These are phyloP conservation scores for Daedaleopsis nitida DNA, from an alignment of 768 basidiomycete species.

Conservation along the genomic window DNA sequence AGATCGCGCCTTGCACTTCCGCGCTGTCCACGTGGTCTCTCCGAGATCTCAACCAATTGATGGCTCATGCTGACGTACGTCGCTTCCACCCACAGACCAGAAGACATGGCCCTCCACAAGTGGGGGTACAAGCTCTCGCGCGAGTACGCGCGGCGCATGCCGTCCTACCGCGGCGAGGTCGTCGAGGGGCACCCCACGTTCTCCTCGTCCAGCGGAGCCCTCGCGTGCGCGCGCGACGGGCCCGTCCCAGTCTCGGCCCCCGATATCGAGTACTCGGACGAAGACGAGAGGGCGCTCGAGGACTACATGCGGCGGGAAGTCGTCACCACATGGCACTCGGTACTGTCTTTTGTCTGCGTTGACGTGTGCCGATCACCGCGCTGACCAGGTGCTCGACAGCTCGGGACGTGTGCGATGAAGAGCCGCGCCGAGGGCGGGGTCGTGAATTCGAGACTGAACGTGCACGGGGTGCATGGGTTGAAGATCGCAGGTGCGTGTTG, in stretches of 20 bases:
- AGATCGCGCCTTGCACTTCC: no score
- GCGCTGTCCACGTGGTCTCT: no score
- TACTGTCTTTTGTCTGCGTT: slow-evolving; percentile 9
- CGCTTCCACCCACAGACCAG: slow-evolving; percentile 20
- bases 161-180: slow-evolving; percentile 38
- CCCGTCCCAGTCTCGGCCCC: slow-evolving; percentile 32
- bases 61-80: neutral
- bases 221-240: slow-evolving; percentile 10
- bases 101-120: slow-evolving; percentile 42
- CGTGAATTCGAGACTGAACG: slow-evolving; percentile 59
- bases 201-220: slow-evolving; percentile 28
- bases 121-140: slow-evolving; percentile 59
- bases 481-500: slow-evolving; percentile 37
- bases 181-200: slow-evolving; percentile 34
- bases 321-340: slow-evolving; percentile 37
- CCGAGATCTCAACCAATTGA: no score
- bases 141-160: slow-evolving; percentile 58
- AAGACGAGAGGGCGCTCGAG: slow-evolving; percentile 39
- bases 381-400: slow-evolving; percentile 32
- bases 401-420: slow-evolving; percentile 73
- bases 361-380: neutral
- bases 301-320: slow-evolving; percentile 29
- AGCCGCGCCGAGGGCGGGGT: slow-evolving; percentile 59
- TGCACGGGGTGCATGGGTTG: slow-evolving; percentile 59
- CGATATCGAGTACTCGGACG: slow-evolving; percentile 33